phyloP scores from a whole-genome alignment of 768 basidiomycete genomes.

The Boletus rubroflammeus region DNA sequence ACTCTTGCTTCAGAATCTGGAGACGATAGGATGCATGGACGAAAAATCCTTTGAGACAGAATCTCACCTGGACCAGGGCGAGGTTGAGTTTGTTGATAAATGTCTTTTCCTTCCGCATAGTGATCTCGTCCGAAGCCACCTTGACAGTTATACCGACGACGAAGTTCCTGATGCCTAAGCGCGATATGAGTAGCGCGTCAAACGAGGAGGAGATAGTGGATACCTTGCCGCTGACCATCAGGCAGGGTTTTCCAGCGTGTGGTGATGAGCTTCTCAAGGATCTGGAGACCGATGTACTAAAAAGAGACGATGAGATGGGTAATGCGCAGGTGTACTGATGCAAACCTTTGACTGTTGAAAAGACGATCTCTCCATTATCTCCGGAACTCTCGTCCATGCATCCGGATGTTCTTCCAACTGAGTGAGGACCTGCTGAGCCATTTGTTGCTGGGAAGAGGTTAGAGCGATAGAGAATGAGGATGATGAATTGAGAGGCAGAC shows the following conservation, averaged over 20 bases:
- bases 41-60: background rate
- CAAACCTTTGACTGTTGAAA: conserved; percentile 84
- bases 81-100: conserved; percentile 96
- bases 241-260: conserved; percentile 97
- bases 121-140: conserved; percentile 84
- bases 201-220: conserved; percentile 2
- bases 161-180: conserved; percentile 89
- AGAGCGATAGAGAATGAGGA: background rate
- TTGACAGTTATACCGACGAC: conserved; percentile 92
- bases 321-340: background rate
- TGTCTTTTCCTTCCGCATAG: conserved; percentile 88
- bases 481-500: conserved; percentile 41
- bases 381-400: conserved; percentile 95
- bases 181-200: conserved; percentile 10
- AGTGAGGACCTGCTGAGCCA: conserved; percentile 90
- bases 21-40: conserved; percentile 6
- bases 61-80: conserved; percentile 83
- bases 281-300: conserved; percentile 95
- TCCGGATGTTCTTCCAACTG: conserved; percentile 96
- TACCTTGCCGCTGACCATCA: conserved; percentile 89
- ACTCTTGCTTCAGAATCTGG: conserved; percentile 98
- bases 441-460: conserved; percentile 68
- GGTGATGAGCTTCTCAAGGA: conserved; percentile 91
- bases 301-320: conserved; percentile 14
- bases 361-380: conserved; percentile 79